These are phyloP conservation scores for Macadamia integrifolia DNA, from an alignment of 164 flowering plant genomes.

Conservation along the genomic window DNA sequence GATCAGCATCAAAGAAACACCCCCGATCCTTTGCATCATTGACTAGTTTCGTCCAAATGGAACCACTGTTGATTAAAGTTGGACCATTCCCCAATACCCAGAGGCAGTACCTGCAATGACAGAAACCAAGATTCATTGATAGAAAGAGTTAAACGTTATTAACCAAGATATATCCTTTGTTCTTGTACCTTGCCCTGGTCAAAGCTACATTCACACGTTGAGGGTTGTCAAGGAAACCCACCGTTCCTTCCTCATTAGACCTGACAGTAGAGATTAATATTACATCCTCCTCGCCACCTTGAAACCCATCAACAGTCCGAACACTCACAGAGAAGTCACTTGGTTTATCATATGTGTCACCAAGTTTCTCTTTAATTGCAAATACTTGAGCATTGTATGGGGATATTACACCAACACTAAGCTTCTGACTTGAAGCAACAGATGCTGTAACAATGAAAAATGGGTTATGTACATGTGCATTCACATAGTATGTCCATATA, in stretches of 20 bases:
- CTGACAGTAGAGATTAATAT: slow-evolving; percentile 38
- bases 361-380: slow-evolving; percentile 32
- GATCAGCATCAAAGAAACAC: slow-evolving; percentile 17
- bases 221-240: slow-evolving; percentile 19
- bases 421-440: slow-evolving; percentile 1
- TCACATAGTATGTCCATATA: no score
- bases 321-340: slow-evolving; percentile 29
- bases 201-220: slow-evolving; percentile 38
- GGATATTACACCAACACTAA: slow-evolving; percentile 30
- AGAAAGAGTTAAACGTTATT: slow-evolving; percentile 3
- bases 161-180: no score
- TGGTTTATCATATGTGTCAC: slow-evolving; percentile 15
- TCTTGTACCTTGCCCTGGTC: slow-evolving; percentile 29
- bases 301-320: slow-evolving; percentile 49
- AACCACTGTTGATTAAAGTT: slow-evolving; percentile 13
- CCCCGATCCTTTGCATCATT: slow-evolving; percentile 19
- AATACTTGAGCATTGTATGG: slow-evolving; percentile 41
- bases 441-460: slow-evolving; percentile 14
- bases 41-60: slow-evolving; percentile 20
- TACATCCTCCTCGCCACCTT: slow-evolving; percentile 44
- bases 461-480: no score
- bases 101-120: slow-evolving; percentile 44
- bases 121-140: slow-evolving; percentile 32
- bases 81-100: slow-evolving; percentile 27
- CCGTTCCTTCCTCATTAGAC: slow-evolving; percentile 12